A percentile compares a stretch with the other conserved stretches of the same genome.
Conservation (phyloP, 805 yeast species). For the Lipomyces kockii region DNA sequence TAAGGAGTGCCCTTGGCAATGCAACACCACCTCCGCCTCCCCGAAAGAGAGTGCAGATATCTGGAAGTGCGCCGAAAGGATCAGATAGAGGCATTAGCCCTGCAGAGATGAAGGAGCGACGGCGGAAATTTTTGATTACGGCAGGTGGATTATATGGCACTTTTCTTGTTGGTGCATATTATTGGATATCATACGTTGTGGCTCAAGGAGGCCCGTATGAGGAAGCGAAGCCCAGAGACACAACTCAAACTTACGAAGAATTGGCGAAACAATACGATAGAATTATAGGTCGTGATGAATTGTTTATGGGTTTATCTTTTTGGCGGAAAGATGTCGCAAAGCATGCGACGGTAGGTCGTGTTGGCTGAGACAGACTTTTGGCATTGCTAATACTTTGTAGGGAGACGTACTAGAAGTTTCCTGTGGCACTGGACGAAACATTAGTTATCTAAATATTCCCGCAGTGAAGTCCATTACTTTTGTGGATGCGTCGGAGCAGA, state of each 20-base stretch:
- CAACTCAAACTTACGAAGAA: conserved; percentile 75
- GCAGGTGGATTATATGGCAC: conserved; percentile 23
- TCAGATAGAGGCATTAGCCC: conserved; percentile 2
- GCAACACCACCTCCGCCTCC: neutral
- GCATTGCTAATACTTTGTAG: conserved; percentile 76
- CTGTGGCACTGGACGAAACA: conserved; percentile 94
- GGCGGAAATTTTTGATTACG: conserved; percentile 25
- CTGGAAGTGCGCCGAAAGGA: neutral
- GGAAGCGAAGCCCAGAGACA: conserved; percentile 74
- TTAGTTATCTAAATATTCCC: conserved; percentile 58
- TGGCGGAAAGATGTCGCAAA: conserved; percentile 53
- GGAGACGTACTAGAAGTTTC: conserved; percentile 96
- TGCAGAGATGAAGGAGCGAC: conserved; percentile 20
- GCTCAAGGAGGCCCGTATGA: conserved; percentile 36
- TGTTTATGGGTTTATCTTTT: conserved; percentile 61
- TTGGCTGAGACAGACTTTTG: conserved; percentile 38
- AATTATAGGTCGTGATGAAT: conserved; percentile 76
- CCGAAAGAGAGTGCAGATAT: neutral
- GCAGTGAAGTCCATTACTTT: conserved; percentile 76
- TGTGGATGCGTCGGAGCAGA: conserved; percentile 79
- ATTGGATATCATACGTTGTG: conserved; percentile 13
- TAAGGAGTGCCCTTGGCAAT: neutral
- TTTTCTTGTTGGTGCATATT: conserved; percentile 31
- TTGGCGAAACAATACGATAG: conserved; percentile 82
- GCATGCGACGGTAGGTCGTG: conserved; percentile 37